Conservation (phyloP, 2,329 filamentous ascomycete species). For the Catunica adiposa region DNA sequence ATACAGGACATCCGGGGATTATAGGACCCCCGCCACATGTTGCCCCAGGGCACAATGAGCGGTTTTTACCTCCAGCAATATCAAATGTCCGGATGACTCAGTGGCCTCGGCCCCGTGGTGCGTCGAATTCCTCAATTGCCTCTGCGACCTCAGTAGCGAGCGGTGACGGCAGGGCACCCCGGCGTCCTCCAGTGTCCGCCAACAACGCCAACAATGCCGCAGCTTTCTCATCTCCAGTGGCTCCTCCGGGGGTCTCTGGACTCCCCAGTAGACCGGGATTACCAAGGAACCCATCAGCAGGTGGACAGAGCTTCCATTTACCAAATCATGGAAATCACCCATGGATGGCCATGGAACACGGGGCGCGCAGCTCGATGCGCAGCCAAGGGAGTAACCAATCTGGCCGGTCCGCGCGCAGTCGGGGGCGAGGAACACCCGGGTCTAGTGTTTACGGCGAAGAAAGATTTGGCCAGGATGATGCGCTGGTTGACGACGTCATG, state of each 20-base stretch:
- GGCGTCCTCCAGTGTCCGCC: slow-evolving; percentile 11
- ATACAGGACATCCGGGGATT: background rate
- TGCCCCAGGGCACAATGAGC: slow-evolving; percentile 1
- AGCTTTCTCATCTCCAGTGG: too few relatives aligned
- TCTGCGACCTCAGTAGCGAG: slow-evolving; percentile 23
- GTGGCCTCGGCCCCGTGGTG: slow-evolving; percentile 14
- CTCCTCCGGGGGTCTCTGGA: too few relatives aligned
- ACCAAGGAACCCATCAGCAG: slow-evolving; percentile 1
- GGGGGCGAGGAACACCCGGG: slow-evolving; percentile 63
- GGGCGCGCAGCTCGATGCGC: background rate
- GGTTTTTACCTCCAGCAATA: background rate
- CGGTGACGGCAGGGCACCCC: slow-evolving; percentile 25
- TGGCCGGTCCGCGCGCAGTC: slow-evolving; percentile 44
- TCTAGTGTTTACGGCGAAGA: slow-evolving; percentile 38
- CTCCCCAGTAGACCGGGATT: background rate
- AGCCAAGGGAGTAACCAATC: background rate
- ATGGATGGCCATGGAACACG: slow-evolving; percentile 28
- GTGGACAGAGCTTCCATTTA: background rate
- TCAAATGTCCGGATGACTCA: background rate
- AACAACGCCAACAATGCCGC: slow-evolving; percentile 1
- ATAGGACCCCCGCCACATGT: background rate
- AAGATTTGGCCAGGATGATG: slow-evolving; percentile 31
- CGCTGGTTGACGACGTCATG: slow-evolving; percentile 52
- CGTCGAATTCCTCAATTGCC: slow-evolving; percentile 30
- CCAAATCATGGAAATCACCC: slow-evolving; percentile 23